Evolutionary conservation across 805 yeast species (phyloP).

Genomic region (Candida golubevii): DNA sequence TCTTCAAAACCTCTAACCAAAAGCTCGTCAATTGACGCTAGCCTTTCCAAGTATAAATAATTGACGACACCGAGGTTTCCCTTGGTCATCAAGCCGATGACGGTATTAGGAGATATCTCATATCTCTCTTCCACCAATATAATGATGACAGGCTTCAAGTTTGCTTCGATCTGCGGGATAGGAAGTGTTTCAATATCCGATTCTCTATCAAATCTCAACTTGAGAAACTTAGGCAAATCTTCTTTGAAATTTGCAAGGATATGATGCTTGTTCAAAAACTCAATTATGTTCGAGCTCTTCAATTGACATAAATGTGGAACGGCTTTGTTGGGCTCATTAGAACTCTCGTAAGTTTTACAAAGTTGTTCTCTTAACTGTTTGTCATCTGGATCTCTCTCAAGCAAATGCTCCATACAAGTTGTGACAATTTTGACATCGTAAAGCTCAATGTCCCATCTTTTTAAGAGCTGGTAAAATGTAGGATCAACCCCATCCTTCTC

Average conservation of each 20-base stretch:
- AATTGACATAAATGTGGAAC: slow-evolving; percentile 57
- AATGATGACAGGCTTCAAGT: slow-evolving; percentile 43
- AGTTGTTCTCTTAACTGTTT: slow-evolving; percentile 38
- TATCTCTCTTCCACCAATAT: slow-evolving; percentile 61
- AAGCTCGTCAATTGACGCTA: slow-evolving; percentile 54
- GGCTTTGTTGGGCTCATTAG: slow-evolving; percentile 59
- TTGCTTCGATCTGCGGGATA: slow-evolving; percentile 34
- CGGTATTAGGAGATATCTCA: slow-evolving; percentile 52
- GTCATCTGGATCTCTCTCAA: slow-evolving; percentile 25
- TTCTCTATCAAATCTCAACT: slow-evolving; percentile 32
- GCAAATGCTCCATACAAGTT: slow-evolving; percentile 41
- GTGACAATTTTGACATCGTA: slow-evolving; percentile 47
- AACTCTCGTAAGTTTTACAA: slow-evolving; percentile 51
- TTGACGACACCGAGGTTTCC: slow-evolving; percentile 46
- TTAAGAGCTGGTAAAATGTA: slow-evolving; percentile 40
- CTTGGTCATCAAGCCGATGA: slow-evolving; percentile 46
- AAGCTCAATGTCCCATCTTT: slow-evolving; percentile 54
- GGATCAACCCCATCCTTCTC: slow-evolving; percentile 15
- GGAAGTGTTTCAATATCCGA: slow-evolving; percentile 39
- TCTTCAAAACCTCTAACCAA: slow-evolving; percentile 58
- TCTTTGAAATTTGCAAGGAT: slow-evolving; percentile 48
- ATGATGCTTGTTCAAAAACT: slow-evolving; percentile 59
- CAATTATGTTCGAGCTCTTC: slow-evolving; percentile 51
- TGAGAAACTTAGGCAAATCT: slow-evolving; percentile 49
- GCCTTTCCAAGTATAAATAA: slow-evolving; percentile 60